Percentiles rank a stretch among this genome's conserved stretches.
Conservation (phyloP, 306 rosid genomes). For the Cyclanthera cordifolia region DNA sequence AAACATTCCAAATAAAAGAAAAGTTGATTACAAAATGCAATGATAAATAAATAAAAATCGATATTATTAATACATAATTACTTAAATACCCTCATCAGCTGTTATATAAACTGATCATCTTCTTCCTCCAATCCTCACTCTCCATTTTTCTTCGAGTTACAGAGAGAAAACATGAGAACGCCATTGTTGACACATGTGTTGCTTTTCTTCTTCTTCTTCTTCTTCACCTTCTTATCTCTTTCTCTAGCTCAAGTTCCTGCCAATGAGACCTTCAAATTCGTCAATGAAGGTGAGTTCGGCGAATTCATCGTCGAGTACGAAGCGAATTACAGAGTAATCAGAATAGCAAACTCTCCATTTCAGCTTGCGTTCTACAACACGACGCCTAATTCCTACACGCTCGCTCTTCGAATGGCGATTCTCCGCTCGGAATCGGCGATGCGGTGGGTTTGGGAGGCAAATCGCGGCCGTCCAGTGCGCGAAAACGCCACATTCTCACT, state of each 20-base stretch:
- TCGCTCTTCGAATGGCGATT: constrained; percentile 49
- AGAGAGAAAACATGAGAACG: neutral
- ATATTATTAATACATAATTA: neutral
- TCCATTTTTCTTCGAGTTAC: neutral
- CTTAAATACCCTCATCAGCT: neutral
- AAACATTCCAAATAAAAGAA: no score
- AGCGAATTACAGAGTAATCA: constrained; percentile 27
- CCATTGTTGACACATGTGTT: neutral
- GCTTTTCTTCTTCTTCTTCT: neutral
- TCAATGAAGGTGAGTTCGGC: constrained; percentile 43
- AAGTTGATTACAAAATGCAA: neutral
- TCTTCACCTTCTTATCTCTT: neutral
- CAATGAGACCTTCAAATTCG: constrained; percentile 35
- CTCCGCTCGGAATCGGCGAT: constrained; percentile 34
- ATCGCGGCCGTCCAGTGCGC: constrained; percentile 51
- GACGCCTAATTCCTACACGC: constrained; percentile 53
- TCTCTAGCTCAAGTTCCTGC: constrained; percentile 41
- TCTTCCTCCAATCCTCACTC: neutral
- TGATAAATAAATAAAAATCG: neutral
- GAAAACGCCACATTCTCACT: constrained; percentile 51
- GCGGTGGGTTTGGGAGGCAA: constrained; percentile 81
- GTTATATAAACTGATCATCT: neutral
- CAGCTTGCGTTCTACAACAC: constrained; percentile 63
- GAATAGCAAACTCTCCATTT: constrained; percentile 31
- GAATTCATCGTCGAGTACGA: constrained; percentile 37